Conservation (phyloP, 345 rosid species). For the Pugionium cornutum region DNA sequence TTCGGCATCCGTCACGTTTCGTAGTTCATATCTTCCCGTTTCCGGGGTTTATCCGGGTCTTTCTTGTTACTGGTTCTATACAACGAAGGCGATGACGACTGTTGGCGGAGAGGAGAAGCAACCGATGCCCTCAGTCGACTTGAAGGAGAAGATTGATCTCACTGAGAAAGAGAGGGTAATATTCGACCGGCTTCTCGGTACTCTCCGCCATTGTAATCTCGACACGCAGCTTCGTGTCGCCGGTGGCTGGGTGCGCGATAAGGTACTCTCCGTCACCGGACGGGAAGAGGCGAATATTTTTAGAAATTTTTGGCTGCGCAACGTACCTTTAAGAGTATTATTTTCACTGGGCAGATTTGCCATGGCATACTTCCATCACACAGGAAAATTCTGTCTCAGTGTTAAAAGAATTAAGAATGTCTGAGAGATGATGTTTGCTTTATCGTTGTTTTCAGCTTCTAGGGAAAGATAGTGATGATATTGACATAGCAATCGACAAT, state of each 20-base stretch:
- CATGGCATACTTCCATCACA: neutral
- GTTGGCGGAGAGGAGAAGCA: conserved; percentile 28
- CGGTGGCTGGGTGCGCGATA: conserved; percentile 99
- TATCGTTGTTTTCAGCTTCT: conserved; percentile 59
- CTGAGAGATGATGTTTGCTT: neutral
- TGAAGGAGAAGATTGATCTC: conserved; percentile 63
- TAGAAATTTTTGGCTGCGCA: neutral
- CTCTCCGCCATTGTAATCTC: conserved; percentile 64
- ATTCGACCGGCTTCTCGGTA: conserved; percentile 68
- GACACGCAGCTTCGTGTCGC: conserved; percentile 87
- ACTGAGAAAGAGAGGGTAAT: conserved; percentile 64
- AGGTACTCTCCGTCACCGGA: conserved; percentile 48
- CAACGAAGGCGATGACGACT: conserved; percentile 32
- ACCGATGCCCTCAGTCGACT: conserved; percentile 34
- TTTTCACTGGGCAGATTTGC: neutral
- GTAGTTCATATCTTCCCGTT: conserved; percentile 22
- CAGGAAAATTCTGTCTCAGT: neutral
- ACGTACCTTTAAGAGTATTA: neutral
- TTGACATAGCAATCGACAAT: conserved; percentile 84
- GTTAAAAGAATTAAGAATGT: neutral
- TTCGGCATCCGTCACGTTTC: conserved; percentile 26
- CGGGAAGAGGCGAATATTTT: neutral
- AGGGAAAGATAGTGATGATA: conserved; percentile 86
- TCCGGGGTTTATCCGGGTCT: neutral
- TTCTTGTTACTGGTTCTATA: conserved; percentile 41